These are phyloP conservation scores for Lipomyces sp. DNA, from an alignment of 805 yeast genomes.

Conservation along the genomic window DNA sequence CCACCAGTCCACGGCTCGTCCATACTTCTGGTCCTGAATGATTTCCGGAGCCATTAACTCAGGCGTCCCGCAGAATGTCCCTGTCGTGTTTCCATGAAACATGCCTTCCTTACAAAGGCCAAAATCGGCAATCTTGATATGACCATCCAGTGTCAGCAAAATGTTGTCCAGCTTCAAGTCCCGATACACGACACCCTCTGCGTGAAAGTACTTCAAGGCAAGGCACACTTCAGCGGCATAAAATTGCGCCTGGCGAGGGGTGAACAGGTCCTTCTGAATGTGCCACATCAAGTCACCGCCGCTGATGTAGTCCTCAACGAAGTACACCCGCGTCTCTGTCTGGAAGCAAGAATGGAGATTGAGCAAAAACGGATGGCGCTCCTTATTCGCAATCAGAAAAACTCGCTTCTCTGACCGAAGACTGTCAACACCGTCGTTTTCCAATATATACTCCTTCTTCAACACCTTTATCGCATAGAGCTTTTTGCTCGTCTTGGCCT, in stretches of 20 bases:
- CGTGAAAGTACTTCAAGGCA: conserved; percentile 90
- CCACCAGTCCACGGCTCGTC: conserved; percentile 99
- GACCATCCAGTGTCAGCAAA: conserved; percentile 83
- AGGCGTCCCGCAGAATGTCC: conserved; percentile 98
- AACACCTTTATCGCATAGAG: conserved; percentile 94
- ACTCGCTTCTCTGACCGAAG: conserved; percentile 93
- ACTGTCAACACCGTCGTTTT: conserved; percentile 93
- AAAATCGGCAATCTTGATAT: conserved; percentile 93
- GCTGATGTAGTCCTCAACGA: conserved; percentile 96
- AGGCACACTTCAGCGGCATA: conserved; percentile 95
- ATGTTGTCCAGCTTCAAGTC: conserved; percentile 95
- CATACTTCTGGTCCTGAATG: conserved; percentile 85
- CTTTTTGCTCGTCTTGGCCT: conserved; percentile 74
- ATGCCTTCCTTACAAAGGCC: conserved; percentile 94
- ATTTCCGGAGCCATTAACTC: conserved; percentile 99
- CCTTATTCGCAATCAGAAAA: conserved; percentile 74
- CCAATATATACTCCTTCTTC: conserved; percentile 92
- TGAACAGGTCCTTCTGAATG: conserved; percentile 85
- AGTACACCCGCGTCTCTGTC: conserved; percentile 93
- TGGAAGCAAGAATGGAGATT: conserved; percentile 94
- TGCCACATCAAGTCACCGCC: conserved; percentile 99
- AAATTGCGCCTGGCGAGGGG: conserved; percentile 89
- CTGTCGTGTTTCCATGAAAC: conserved; percentile 81
- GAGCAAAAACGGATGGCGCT: conserved; percentile 87
- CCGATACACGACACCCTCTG: conserved; percentile 92